Percentiles rank a stretch among this genome's conserved stretches.
Conservation (phyloP, 2,329 filamentous ascomycete genomes). For the Sclerotinia subarctica region DNA sequence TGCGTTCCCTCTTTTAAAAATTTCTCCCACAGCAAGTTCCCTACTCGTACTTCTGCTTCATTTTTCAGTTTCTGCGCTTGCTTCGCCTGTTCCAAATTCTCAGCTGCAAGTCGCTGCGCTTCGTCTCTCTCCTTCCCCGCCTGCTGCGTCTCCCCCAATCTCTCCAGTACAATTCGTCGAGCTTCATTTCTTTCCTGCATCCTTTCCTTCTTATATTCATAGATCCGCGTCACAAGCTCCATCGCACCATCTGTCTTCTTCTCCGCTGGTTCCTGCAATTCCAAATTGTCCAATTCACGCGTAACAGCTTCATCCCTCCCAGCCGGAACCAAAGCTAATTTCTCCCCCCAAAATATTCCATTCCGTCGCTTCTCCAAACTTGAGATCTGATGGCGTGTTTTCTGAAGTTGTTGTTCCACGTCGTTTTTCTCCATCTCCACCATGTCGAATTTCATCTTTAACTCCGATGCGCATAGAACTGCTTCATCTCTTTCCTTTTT, state of each 20-base stretch:
- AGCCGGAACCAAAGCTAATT: not conserved
- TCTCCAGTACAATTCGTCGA: not conserved
- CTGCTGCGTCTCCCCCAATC: not conserved
- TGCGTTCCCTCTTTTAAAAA: too few species aligned
- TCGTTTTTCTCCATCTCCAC: not conserved
- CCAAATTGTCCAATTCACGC: not conserved
- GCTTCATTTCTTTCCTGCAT: not conserved
- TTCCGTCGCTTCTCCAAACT: not conserved
- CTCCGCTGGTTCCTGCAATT: not conserved
- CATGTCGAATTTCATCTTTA: not conserved
- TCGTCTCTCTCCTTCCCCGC: not conserved
- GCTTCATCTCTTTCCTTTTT: constrained; percentile 1
- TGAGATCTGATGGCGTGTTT: not conserved
- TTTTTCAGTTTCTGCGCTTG: too few species aligned
- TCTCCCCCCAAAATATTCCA: not conserved
- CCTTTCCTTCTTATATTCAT: not conserved
- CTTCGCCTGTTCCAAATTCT: not conserved
- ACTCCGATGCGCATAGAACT: not conserved
- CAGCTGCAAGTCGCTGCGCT: not conserved
- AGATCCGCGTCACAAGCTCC: not conserved
- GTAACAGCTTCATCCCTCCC: not conserved
- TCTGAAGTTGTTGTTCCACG: too few species aligned
- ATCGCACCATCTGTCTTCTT: not conserved
- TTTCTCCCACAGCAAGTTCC: not conserved
- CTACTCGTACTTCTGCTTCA: not conserved